Conservation (phyloP, 768 basidiomycete species). For the Lactarius indigo region DNA sequence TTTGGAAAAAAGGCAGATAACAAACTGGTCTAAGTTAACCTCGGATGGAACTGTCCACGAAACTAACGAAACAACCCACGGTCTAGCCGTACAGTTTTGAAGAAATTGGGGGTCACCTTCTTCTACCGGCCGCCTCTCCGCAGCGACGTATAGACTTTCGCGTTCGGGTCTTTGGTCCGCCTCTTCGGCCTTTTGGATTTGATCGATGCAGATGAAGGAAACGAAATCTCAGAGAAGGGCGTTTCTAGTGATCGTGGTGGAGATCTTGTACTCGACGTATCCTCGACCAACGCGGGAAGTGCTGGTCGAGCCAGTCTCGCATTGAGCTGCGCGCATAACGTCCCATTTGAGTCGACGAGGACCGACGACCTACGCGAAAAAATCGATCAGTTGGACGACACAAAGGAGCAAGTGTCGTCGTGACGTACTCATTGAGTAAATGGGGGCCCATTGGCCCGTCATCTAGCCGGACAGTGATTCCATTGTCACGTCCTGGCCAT, state of each 20-base stretch:
- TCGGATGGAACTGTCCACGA: not conserved
- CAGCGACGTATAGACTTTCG: not conserved
- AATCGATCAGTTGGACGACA: not conserved
- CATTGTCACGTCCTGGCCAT: conserved; percentile 1
- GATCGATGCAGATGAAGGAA: not conserved
- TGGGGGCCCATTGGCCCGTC: conserved; percentile 31
- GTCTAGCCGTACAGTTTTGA: not conserved
- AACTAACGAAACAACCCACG: not conserved
- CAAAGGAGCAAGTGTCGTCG: not conserved
- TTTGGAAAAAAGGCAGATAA: not conserved
- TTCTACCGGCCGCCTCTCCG: conserved; percentile 18
- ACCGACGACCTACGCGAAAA: conserved; percentile 27
- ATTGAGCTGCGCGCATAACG: conserved; percentile 28
- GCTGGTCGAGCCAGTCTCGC: conserved; percentile 27
- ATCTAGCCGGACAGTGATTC: conserved; percentile 9
- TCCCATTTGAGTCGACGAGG: conserved; percentile 27
- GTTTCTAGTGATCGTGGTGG: not conserved
- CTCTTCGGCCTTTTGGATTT: not conserved
- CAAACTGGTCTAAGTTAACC: not conserved
- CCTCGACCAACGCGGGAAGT: not conserved
- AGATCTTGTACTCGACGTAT: conserved; percentile 6
- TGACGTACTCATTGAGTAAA: conserved; percentile 50
- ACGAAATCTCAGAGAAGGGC: not conserved
- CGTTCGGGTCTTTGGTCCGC: not conserved
- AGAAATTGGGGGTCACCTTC: not conserved